Evolutionary conservation across 352 stramenopile genomes (phyloP), one percentile per base, ranked within the genome.

Genomic region (Peronospora destructor): DNA sequence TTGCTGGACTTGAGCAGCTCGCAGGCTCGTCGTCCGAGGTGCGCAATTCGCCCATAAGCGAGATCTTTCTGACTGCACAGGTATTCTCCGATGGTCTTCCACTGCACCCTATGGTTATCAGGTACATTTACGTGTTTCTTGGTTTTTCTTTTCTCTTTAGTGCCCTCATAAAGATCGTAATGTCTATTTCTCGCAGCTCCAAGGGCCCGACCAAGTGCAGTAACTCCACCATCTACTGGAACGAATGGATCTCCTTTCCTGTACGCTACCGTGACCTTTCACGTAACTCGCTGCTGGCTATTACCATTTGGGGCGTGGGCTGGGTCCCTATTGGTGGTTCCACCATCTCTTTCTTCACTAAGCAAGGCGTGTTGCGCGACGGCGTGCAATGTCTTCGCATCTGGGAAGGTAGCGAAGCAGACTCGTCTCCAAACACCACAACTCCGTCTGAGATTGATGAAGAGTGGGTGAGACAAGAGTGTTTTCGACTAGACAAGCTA

Each of bases 1-100:
- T 61, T 19, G 62, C 62, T 2, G 69, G 63, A 1, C 61, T 91
- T 11, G 65, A 86, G 42, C 78, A 91, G 44, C 66, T 80, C 21
- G 51, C 63, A 0, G 78, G 74, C 6, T 70, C 68, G n/a, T 59
- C 68, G n/a, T 84, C 76, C 2, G 76, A 91, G 26, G 62, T 94
- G 47, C 77, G 80, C 45, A 91, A 94, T 53, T 84, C 83, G 25
- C 55, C 80, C 21, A 73, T 91, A 34, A 91, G 73, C 53, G 83
- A 95, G 68, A 84, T 93, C 46, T 92, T 94, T 54, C 64, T 94
- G 30, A 93, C 78, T 45, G 85, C 81, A n/a, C 82, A 94, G 61
- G 81, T 93, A 46, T 93, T 89, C 48, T 85, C 80, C 11, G 83
- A 93, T 56, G 85, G 83, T 1, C 61, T 87, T 10, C 75, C 85